Evolutionary conservation across 306 rosid genomes (phyloP), one percentile per base, ranked within the genome.

Genomic region (Castanea sativa): DNA sequence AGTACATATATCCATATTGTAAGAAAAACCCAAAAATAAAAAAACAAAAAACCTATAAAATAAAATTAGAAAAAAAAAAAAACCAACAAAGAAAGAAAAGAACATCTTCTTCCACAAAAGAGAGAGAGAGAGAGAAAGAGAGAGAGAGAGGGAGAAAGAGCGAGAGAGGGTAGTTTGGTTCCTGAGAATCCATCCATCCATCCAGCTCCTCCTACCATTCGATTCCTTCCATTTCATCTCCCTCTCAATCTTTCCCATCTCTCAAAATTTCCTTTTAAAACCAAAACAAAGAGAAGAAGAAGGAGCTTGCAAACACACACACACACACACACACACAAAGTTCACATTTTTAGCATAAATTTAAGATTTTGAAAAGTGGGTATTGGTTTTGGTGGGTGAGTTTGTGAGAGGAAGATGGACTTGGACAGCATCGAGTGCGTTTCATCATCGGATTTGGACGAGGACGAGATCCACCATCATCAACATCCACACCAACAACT

Each of bases 401-500:
- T 41, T 41, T 41, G 45, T 41, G 53, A 49, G 16, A 49, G 53
- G 53, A 35, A n/a, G 23, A 81, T 88, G 91, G 89, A 88, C 78
- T 65, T 83, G 83, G 91, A 88, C 45, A 88, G 86, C 82, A 86
- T 85, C 38, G 91, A 88, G 78, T 88, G 91, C 60, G 86, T 88
- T 3, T 83, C 91, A 14, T 80, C 82, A 60, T 80, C 89, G 14
- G 91, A 88, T 68, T 73, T 88, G 10, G 89, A 88, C 65, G 91
- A 88, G 80, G 91, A 88, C 75, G 91, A 88, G 89, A 86, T 88
- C 88, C 91, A 85, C 57, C 87, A 71, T 51, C 83, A 83, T 76
- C 86, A 80, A 8, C 78, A 71, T 56, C 83, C 81, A 73, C 86
- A 80, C 4, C 78, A 79, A 49, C 35, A 79, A 41, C 45, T 41